A percentile compares a stretch with the other conserved stretches of the same genome.
phyloP scores from a whole-genome alignment of 441 rosid species.

The Erodium moschatum region DNA sequence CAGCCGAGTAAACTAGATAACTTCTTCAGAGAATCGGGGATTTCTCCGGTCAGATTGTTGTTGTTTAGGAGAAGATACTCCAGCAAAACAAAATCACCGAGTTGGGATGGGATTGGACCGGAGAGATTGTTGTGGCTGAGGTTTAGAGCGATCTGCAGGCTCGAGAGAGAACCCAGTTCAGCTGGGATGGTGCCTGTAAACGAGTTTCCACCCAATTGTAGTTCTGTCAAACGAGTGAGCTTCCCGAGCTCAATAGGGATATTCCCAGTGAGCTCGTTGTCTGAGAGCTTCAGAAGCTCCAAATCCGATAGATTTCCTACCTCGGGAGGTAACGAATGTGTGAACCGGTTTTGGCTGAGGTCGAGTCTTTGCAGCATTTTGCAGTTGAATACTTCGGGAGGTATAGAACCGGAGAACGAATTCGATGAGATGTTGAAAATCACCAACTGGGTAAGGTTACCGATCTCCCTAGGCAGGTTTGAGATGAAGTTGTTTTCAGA shows the following conservation, averaged over 20 bases:
- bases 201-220: slow-evolving; percentile 86
- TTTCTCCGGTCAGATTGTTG: slow-evolving; percentile 68
- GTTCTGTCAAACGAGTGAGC: slow-evolving; percentile 73
- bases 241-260: slow-evolving; percentile 71
- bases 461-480: slow-evolving; percentile 61
- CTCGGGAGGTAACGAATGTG: slow-evolving; percentile 53
- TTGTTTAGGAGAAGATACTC: slow-evolving; percentile 64
- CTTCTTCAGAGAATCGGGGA: slow-evolving; percentile 56
- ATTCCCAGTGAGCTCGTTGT: slow-evolving; percentile 58
- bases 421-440: slow-evolving; percentile 78
- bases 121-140: slow-evolving; percentile 62
- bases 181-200: slow-evolving; percentile 70
- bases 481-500: slow-evolving; percentile 63
- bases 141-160: slow-evolving; percentile 90
- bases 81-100: slow-evolving; percentile 60
- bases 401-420: slow-evolving; percentile 56
- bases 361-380: slow-evolving; percentile 89
- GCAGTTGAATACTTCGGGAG: slow-evolving; percentile 59
- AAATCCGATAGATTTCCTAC: slow-evolving; percentile 70
- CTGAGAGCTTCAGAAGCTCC: slow-evolving; percentile 74
- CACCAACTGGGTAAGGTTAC: slow-evolving; percentile 68
- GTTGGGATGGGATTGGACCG: slow-evolving; percentile 63
- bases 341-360: slow-evolving; percentile 62
- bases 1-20: slow-evolving; percentile 76
- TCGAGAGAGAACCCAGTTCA: slow-evolving; percentile 67